Evolutionary conservation across 345 rosid species (phyloP), one percentile per base, ranked within the genome.

Genomic region (Brassica napus): DNA sequence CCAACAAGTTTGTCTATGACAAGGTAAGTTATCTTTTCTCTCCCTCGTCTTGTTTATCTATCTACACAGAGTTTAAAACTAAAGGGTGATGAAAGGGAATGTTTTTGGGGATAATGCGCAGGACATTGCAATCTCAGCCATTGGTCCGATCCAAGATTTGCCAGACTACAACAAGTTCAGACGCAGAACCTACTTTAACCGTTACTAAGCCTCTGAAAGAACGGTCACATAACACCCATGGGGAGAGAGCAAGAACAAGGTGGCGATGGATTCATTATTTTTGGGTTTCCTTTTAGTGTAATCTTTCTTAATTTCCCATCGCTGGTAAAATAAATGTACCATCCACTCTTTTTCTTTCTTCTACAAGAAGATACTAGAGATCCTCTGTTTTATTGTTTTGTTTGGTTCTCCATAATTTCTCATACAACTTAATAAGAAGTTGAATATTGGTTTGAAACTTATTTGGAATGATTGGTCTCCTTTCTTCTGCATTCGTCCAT

Each of bases 91-190:
- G 1, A 31, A 37, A 7, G 57, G 14, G 9, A 4, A 31, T 79
- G 62, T 18, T 30, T 63, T 14, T 55, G 62, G 47, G 34, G 34
- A 39, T 35, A 52, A 52, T 74, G 74, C 39, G 73, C 89, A 96
- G 99, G 99, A 96, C 86, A 59, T 96, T 68, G 98, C 95, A 37
- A 93, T 96, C 77, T 92, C 97, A 23, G 97, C 97, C 18, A 89
- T 92, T 89, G 99, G 99, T 3, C 98, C 99, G 15, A 84, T 96
- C 87, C 97, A 89, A 77, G 87, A 86, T 12, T 81, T 96, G 81
- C 97, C 92, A 0, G 97, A 96, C 81, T 96, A 96, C 89, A 93
- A 90, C 87, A 92, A 92, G 92, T 96, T 96, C 94, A 88, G 98
- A 86, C 98, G 99, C 86, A 91, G 98, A 74, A 96, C 99, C 69